Conservation (phyloP, 139 green algal genomes). For the Yamagishiella unicocca region DNA sequence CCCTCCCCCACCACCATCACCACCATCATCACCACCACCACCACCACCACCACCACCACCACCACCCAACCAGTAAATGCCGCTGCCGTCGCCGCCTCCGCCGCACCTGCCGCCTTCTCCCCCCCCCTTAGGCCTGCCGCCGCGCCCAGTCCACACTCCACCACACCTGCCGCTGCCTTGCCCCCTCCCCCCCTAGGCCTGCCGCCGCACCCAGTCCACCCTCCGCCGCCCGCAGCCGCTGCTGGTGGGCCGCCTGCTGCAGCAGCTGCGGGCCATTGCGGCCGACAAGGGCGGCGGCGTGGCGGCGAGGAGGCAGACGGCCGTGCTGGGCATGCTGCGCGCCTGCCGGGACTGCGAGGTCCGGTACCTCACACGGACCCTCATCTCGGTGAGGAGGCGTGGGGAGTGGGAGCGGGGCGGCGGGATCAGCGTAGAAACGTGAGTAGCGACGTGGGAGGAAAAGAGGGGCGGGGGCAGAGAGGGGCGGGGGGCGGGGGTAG, state of each 20-base stretch:
- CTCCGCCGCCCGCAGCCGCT: conserved; percentile 77
- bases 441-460: no score
- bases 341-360: conserved; percentile 75
- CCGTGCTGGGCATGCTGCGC: conserved; percentile 76
- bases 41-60: no score
- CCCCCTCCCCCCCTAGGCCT: conserved; percentile 57
- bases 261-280: conserved; percentile 66
- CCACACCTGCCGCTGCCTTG: not conserved
- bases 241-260: conserved; percentile 48
- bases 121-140: conserved; percentile 63
- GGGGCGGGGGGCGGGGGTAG: no score
- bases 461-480: no score
- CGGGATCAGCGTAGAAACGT: no score
- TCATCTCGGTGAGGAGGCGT: conserved; percentile 66
- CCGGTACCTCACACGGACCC: conserved; percentile 83
- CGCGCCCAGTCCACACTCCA: conserved; percentile 70
- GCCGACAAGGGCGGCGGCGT: conserved; percentile 64
- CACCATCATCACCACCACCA: no score
- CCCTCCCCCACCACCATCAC: no score
- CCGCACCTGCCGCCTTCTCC: not conserved
- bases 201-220: conserved; percentile 73
- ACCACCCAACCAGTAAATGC: no score
- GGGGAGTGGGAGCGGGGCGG: no score
- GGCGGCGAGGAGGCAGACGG: conserved; percentile 61
- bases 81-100: not conserved